Base-by-base conservation (phyloP, 192 early-diverging fungal genomes). In the Entomortierella parvispora region DNA sequence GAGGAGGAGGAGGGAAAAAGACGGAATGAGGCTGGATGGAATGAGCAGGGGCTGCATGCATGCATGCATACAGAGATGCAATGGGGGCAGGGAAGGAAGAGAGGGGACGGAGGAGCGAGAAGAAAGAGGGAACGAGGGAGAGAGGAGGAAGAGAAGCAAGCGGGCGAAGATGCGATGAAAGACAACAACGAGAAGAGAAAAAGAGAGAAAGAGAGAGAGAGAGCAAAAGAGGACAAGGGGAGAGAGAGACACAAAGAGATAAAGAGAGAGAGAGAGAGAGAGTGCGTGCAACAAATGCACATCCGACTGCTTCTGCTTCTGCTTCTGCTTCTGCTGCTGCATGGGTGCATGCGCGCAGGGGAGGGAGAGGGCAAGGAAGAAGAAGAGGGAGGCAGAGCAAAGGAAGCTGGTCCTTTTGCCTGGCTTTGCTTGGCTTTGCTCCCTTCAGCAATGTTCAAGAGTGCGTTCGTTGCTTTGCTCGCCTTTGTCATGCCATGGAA, bases 181-280 rank as follows among this genome's bases (percentile, higher is more conserved):
- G 25, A 7, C 22, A 14, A 2, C 2, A n/a, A 28, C 34, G 34
- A 8, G 37, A 58, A 53, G 49, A 15, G 46, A 34, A 49, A 26
- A 28, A 33, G 23, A 9, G n/a, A 11, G 34, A 26, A 68, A 33
- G 50, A 53, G 2, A 51, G 47, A 29, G 11, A 48, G 49, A 4
- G 60, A 48, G 47, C 8, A 44, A 61, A 7, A 26, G 26, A 55
- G 31, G 53, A 33, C 25, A 31, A 55, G 25, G 33, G 12, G 20
- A 7, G 48, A 29, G 62, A 63, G 50, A 53, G 50, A 53, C 29
- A 64, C 29, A 53, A 5, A 53, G 48, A 62, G 25, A 65, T 17
- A 55, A 43, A 56, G n/a, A 47, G 42, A 65, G 31, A 32, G 12
- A 37, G 22, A 45, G 47, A 42, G 34, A 57, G 31, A 10, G 20